Percentiles rank a stretch among this genome's conserved stretches.
Evolutionary conservation across 192 early-diverging fungal genomes (phyloP).

Genomic region (Thamnidium elegans): DNA sequence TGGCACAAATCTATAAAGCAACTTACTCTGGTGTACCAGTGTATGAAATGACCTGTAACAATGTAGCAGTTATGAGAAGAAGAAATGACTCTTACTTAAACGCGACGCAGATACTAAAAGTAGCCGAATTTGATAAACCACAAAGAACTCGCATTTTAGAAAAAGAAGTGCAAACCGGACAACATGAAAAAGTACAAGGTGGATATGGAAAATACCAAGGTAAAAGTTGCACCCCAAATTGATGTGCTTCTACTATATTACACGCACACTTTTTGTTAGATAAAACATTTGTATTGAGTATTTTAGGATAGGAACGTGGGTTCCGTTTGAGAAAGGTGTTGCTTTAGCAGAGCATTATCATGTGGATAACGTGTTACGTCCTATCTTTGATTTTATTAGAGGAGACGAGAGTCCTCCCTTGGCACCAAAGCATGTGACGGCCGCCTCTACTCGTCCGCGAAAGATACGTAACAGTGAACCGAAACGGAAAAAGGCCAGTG

Average conservation of each 20-base stretch:
- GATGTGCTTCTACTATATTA: background rate
- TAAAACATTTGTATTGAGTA: background rate
- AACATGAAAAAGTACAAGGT: slow-evolving; percentile 95
- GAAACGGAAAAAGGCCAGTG: background rate
- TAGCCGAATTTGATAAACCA: slow-evolving; percentile 90
- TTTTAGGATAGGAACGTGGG: slow-evolving; percentile 54
- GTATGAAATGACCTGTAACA: slow-evolving; percentile 86
- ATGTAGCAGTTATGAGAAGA: slow-evolving; percentile 73
- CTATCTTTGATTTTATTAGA: slow-evolving; percentile 76
- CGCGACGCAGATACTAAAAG: slow-evolving; percentile 96
- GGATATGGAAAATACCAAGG: slow-evolving; percentile 98
- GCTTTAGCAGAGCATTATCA: slow-evolving; percentile 75
- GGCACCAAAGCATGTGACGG: slow-evolving; percentile 54
- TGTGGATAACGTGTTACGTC: slow-evolving; percentile 67
- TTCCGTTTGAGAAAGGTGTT: slow-evolving; percentile 80
- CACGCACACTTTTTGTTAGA: background rate
- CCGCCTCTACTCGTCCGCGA: slow-evolving; percentile 39
- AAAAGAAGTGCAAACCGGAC: slow-evolving; percentile 78
- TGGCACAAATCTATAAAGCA: slow-evolving; percentile 72
- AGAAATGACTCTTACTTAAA: slow-evolving; percentile 88
- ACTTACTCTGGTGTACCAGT: slow-evolving; percentile 94
- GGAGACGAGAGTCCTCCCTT: slow-evolving; percentile 55
- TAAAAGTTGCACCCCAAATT: slow-evolving; percentile 64
- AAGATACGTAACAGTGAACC: slow-evolving; percentile 44
- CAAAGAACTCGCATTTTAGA: slow-evolving; percentile 90